Percentiles rank a stretch among this genome's conserved stretches.
phyloP scores from a whole-genome alignment of 176 grass and related monocot species.

The Canna indica region DNA sequence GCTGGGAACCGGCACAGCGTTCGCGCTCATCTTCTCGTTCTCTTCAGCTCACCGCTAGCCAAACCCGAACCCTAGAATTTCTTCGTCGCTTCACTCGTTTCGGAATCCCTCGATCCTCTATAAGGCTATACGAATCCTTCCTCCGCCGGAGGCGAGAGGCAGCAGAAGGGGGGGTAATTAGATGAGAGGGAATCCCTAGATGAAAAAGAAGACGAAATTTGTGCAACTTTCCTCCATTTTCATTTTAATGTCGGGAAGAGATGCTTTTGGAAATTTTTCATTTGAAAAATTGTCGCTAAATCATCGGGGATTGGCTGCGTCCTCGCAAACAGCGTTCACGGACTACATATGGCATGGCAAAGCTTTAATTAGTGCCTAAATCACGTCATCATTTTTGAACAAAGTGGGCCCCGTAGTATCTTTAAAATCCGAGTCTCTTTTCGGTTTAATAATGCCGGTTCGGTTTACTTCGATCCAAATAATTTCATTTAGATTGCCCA shows the following conservation, averaged over 20 bases:
- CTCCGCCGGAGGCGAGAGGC: not conserved
- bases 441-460: no score
- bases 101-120: not conserved
- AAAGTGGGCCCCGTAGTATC: no score
- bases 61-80: conserved; percentile 60
- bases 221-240: not conserved
- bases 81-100: conserved; percentile 20
- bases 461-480: no score
- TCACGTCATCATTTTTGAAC: no score
- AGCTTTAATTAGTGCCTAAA: no score
- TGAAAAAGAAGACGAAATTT: not conserved
- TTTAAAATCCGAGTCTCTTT: no score
- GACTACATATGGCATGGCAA: not conserved
- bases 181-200: conserved; percentile 17
- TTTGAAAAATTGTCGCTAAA: not conserved
- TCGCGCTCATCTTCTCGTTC: conserved; percentile 16
- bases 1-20: conserved; percentile 31
- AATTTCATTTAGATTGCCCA: no score
- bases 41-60: not conserved
- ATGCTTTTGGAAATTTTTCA: not conserved
- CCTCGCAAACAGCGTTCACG: not conserved
- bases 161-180: conserved; percentile 7
- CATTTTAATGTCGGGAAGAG: not conserved
- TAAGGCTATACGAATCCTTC: not conserved
- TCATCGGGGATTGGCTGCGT: not conserved